Evolutionary conservation across 106 monocot genomes (phyloP).

Genomic region (Hemerocallis citrina): DNA sequence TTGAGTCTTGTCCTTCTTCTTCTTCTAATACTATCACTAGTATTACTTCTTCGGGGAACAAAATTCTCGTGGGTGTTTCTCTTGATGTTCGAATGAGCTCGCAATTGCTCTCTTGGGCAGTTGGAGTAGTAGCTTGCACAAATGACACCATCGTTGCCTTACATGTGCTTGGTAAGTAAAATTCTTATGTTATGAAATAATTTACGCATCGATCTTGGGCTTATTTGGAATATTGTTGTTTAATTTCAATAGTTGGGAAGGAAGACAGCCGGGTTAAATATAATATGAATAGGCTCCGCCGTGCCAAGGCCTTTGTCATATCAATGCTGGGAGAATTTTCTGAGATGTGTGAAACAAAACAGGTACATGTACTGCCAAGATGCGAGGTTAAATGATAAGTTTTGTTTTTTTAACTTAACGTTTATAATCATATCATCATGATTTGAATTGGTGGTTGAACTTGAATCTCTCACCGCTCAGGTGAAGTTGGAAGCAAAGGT

Average conservation of each 20-base stretch:
- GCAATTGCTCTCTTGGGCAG: slow-evolving; percentile 48
- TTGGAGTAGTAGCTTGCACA: slow-evolving; percentile 16
- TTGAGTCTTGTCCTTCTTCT: slow-evolving; percentile 10
- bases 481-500: slow-evolving; percentile 50
- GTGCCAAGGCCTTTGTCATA: slow-evolving; percentile 43
- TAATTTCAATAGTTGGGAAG: slow-evolving; percentile 12
- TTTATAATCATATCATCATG: too few relatives aligned
- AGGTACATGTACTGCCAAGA: slow-evolving; percentile 18
- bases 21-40: neutral
- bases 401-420: too few relatives aligned
- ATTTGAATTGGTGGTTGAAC: too few relatives aligned
- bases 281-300: slow-evolving; percentile 24
- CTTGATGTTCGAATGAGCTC: slow-evolving; percentile 13
- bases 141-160: slow-evolving; percentile 40
- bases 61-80: slow-evolving; percentile 39
- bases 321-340: slow-evolving; percentile 51
- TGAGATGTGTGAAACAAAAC: slow-evolving; percentile 27
- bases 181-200: neutral
- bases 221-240: neutral
- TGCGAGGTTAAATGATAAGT: neutral
- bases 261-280: slow-evolving; percentile 13
- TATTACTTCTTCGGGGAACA: neutral
- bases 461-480: slow-evolving; percentile 4
- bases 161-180: slow-evolving; percentile 40
- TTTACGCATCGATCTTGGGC: too few relatives aligned